Conservation (phyloP, 257 asterid species). For the Petunia axillaris region DNA sequence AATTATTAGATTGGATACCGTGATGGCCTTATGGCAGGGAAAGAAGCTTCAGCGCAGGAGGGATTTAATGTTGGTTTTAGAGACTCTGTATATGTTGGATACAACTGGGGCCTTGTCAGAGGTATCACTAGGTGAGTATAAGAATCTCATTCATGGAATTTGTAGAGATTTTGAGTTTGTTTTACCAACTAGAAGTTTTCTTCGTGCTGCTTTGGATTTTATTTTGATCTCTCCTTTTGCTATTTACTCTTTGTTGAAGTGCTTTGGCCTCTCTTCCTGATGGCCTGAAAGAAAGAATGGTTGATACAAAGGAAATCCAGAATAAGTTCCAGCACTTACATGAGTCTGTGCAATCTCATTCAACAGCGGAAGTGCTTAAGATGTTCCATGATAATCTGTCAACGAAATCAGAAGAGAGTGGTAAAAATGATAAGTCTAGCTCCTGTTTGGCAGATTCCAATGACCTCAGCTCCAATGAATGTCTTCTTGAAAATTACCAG, state of each 20-base stretch:
- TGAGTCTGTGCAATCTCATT: conserved; percentile 52
- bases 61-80: conserved; percentile 82
- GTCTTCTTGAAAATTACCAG: conserved; percentile 42
- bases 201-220: background rate
- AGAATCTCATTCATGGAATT: conserved; percentile 2
- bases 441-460: conserved; percentile 30
- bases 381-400: conserved; percentile 50
- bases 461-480: conserved; percentile 29
- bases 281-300: conserved; percentile 58
- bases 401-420: conserved; percentile 36
- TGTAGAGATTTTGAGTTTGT: conserved; percentile 16
- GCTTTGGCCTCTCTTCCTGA: conserved; percentile 65
- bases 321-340: conserved; percentile 49
- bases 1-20: conserved; percentile 86
- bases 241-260: conserved; percentile 40
- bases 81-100: conserved; percentile 64
- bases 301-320: conserved; percentile 65
- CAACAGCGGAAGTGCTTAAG: conserved; percentile 59
- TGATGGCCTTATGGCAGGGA: conserved; percentile 85
- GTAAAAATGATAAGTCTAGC: conserved; percentile 30
- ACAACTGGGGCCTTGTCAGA: conserved; percentile 73
- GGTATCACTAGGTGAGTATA: conserved; percentile 71
- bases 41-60: conserved; percentile 81
- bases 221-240: conserved; percentile 1
- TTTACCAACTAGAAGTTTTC: conserved; percentile 9